Evolutionary conservation across 1,139 yeast species (phyloP), one percentile per base, ranked within the genome.

Genomic region (Pichiaceae sp.): DNA sequence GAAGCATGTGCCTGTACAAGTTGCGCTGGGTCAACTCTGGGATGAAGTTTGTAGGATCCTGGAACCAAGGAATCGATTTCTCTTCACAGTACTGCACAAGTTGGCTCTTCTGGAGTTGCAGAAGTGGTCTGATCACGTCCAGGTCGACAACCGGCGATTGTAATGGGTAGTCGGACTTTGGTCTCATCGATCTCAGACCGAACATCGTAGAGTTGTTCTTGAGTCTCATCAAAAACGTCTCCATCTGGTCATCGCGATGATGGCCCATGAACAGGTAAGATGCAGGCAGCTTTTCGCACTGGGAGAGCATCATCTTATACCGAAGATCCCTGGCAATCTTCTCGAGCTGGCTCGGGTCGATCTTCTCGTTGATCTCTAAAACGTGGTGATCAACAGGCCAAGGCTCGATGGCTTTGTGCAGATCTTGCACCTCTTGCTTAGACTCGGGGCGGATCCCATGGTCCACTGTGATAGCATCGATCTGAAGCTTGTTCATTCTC

Each of bases 241-340:
- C 95, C 11, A 79, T 42, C 49, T 80, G 87, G 52, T 84, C 95
- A 50, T 82, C 77, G 35, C 64, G 50, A 46, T 76, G 83, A 50
- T 84, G 95, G 0, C 82, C 95, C 36, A 78, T 60, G 33, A 77
- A 54, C 9, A 83, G 42, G 25, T 64, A 51, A 0, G 52, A 31
- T 1, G 45, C 15, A 60, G 57, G 0, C 44, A 60, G 4, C 50
- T 43, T 1, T 42, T 42, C 1, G 52, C 45, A 45, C 78, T 74
- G 3, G 57, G 56, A 35, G 2, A 51, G 47, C 17, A 83, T 56
- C 3, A 61, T 60, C 29, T 59, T 49, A 43, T 76, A 75, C 32
- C 95, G 58, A 38, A 66, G 63, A 2, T 46, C 41, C 28, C 94
- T 57, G 0, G 87, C 87, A 15, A 65, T 63, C 46, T 66, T 72